A percentile compares a stretch with the other conserved stretches of the same genome.
phyloP scores from a whole-genome alignment of 352 stramenopile species.

The Phytophthora citrophthora region DNA sequence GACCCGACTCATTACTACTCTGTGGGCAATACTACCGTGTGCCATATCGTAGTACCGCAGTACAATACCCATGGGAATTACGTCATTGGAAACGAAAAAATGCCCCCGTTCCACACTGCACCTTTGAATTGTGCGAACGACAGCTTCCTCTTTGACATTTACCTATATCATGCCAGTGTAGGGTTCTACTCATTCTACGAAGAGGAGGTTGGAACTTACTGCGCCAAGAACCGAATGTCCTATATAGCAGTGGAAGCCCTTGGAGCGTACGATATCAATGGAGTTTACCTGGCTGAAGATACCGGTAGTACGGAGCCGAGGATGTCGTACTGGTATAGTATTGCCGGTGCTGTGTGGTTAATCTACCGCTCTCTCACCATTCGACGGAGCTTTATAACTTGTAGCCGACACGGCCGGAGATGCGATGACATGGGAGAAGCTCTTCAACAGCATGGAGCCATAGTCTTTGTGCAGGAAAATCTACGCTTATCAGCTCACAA shows the following conservation, averaged over 20 bases:
- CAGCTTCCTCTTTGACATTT: slow-evolving; percentile 2
- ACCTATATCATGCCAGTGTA: slow-evolving; percentile 10
- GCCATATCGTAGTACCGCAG: slow-evolving; percentile 18
- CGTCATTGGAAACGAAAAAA: slow-evolving; percentile 3
- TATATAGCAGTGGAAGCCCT: slow-evolving; percentile 4
- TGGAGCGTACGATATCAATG: slow-evolving; percentile 14
- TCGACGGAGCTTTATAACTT: slow-evolving; percentile 1
- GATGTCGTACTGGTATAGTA: slow-evolving; percentile 10
- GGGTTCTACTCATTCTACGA: slow-evolving; percentile 13
- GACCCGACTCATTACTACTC: slow-evolving; percentile 20
- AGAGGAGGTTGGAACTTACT: slow-evolving; percentile 6
- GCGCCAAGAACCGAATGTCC: background rate
- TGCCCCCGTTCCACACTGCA: background rate
- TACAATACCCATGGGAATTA: slow-evolving; percentile 28
- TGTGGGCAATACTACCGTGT: slow-evolving; percentile 5
- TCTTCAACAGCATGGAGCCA: background rate
- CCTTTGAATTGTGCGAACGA: slow-evolving; percentile 8
- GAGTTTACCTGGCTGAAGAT: slow-evolving; percentile 2
- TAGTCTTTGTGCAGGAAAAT: slow-evolving; percentile 9
- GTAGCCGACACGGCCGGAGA: background rate
- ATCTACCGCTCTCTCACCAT: slow-evolving; percentile 1
- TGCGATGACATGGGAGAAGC: background rate
- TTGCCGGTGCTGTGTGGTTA: slow-evolving; percentile 3
- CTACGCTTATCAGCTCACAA: slow-evolving; percentile 3
- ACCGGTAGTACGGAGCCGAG: background rate